Base-by-base conservation (phyloP, 2,329 filamentous ascomycete species). In the Elsinoe arachidis region DNA sequence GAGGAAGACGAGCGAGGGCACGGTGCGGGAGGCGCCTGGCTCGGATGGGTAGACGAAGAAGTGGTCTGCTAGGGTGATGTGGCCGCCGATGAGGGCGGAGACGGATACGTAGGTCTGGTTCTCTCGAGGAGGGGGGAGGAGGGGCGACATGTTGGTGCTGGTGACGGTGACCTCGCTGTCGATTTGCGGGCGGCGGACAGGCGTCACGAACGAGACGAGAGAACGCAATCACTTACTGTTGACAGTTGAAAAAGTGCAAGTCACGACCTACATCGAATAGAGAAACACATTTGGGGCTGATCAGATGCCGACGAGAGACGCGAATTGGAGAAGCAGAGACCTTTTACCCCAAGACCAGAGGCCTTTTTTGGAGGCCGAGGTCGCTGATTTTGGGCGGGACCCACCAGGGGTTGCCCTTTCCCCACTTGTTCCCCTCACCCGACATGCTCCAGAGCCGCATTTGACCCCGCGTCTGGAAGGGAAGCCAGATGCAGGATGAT, bases 1-100 rank as follows among this genome's bases (percentile, higher is more conserved):
- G 1, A 82, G 69, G 62, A 81, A 82, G 0, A 74, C 74, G 2
- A 82, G 68, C 0, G 77, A 80, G 1, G 79, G 79, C 0, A 81
- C 78, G 2, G 76, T 79, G 3, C 69, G 69, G 58, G 71, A 69
- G 19, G 74, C 74, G 5, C 70, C 66, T 2, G 72, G 70, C 47
- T 73, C 71, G 1, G 75, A 73, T 10, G 73, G 70, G 12, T 73
- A 71, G 15, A 79, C 70, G 63, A 79, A 79, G 33, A 75, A 66
- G 9, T 63, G 63, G 53, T 79, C 74, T 0, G 76, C 76, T 3
- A 80, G 70, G 12, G 76, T 79, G 17, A 79, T 65, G 35, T 74
- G 52, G 4, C 58, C 58, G 23, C 54, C 55, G 7, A 55, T 52
- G 7, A 59, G 46, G n/a, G 58, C 58, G 10, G 49, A 49, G 34